Evolutionary conservation across 2,329 filamentous ascomycete genomes (phyloP).

Genomic region (Calonectria fujianensis): DNA sequence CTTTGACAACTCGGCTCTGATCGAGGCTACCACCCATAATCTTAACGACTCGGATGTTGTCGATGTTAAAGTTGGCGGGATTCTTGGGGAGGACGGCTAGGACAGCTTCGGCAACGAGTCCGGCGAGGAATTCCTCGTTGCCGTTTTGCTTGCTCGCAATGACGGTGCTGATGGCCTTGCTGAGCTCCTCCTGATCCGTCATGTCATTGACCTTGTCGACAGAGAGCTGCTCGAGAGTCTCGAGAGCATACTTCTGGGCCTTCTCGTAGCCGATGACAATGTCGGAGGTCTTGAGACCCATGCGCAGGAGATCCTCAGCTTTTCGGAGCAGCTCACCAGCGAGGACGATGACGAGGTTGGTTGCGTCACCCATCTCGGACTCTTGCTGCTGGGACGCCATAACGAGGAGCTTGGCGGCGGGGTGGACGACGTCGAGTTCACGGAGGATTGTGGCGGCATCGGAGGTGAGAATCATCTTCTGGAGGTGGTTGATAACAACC

Average conservation of each 20-base stretch:
- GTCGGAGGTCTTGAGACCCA: constrained; percentile 99
- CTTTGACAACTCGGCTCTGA: constrained; percentile 95
- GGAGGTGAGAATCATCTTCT: constrained; percentile 99
- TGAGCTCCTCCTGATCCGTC: constrained; percentile 86
- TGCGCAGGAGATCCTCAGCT: constrained; percentile 95
- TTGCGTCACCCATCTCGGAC: constrained; percentile 98
- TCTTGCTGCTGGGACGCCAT: constrained; percentile 99
- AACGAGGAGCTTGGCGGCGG: constrained; percentile 96
- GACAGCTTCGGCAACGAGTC: constrained; percentile 89
- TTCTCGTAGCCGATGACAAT: constrained; percentile 97
- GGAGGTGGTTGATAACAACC: constrained; percentile 99
- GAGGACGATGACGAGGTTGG: constrained; percentile 96
- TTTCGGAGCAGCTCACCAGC: constrained; percentile 97
- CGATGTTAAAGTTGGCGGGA: constrained; percentile 96
- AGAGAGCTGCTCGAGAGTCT: constrained; percentile 89
- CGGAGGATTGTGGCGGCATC: constrained; percentile 98
- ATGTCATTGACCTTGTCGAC: constrained; percentile 94
- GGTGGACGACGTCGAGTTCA: constrained; percentile 98
- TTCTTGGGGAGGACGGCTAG: constrained; percentile 97
- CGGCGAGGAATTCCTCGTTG: constrained; percentile 90
- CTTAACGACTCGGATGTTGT: constrained; percentile 99
- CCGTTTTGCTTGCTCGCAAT: constrained; percentile 98
- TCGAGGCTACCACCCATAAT: constrained; percentile 98
- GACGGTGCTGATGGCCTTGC: constrained; percentile 96
- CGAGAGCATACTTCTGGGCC: constrained; percentile 91